Evolutionary conservation across 1,284 basidiomycete genomes (phyloP).

Genomic region (Pseudozyma tsukubaensis): DNA sequence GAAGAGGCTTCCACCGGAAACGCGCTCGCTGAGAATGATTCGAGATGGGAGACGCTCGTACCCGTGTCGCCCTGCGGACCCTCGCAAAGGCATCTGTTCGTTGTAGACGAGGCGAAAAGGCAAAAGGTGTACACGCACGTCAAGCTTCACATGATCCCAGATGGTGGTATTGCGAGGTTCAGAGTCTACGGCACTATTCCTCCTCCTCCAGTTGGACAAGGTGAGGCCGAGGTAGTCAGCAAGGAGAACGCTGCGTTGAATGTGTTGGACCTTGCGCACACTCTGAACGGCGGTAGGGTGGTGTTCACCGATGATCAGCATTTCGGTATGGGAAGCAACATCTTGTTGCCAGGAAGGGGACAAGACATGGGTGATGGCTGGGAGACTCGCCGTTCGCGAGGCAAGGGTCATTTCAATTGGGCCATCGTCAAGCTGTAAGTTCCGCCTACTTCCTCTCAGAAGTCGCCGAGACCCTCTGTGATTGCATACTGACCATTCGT

Average conservation of each 20-base stretch:
- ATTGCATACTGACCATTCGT: neutral
- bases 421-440: conserved; percentile 86
- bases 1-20: conserved; percentile 42
- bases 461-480: too few relatives aligned
- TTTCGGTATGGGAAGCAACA: conserved; percentile 89
- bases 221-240: conserved; percentile 66
- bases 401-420: conserved; percentile 86
- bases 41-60: conserved; percentile 61
- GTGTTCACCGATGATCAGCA: conserved; percentile 85
- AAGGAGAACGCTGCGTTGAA: conserved; percentile 66
- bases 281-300: conserved; percentile 86
- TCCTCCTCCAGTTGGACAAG: conserved; percentile 58
- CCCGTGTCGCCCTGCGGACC: conserved; percentile 74
- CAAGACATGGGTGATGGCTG: conserved; percentile 96
- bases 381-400: conserved; percentile 92
- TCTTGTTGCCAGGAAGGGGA: conserved; percentile 89
- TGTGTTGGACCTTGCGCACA: conserved; percentile 85
- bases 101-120: conserved; percentile 69
- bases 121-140: conserved; percentile 78
- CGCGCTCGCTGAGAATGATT: conserved; percentile 58
- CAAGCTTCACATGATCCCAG: conserved; percentile 94
- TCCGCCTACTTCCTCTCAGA: neutral
- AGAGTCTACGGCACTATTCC: conserved; percentile 66
- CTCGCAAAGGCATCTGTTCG: conserved; percentile 85
- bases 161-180: conserved; percentile 78